Base-by-base conservation (phyloP, 148 eudicot genomes). In the Rhododendron ovatum region DNA sequence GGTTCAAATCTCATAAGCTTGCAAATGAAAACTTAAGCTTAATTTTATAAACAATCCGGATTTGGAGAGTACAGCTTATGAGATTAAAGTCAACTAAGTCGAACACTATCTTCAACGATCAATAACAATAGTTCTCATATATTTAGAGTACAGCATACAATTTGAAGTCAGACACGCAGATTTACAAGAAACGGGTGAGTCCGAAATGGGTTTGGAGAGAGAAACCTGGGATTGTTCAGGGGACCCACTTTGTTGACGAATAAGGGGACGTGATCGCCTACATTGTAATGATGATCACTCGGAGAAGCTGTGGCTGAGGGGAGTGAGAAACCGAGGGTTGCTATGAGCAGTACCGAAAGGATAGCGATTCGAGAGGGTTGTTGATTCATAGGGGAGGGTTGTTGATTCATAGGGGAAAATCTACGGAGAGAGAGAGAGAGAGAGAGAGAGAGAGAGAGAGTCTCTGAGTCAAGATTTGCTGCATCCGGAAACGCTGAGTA, bases 141-240 rank as follows among this genome's bases (percentile, higher is more conserved):
- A 69, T 35, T 14, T 20, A 47, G 15, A n/a, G 30, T 28, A 41
- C 18, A 22, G 17, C 83, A 22, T 10, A 2, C 57, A 79, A 11
- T 18, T 39, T 35, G 20, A 83, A n/a, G 20, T 41, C 30, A 11
- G 28, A 65, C 24, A 12, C 20, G 17, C 43, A 35, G 85, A 83
- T 83, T 24, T 17, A 1, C 15, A 45, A 43, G 61, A 43, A 51
- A 24, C 15, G 43, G 8, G 28, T 24, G 63, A 86, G 76, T 77
- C n/a, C n/a, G 79, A 83, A 75, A 39, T 17, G 50, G 39, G 51
- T 37, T 20, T 85, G 65, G 59, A 41, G 50, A 33, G 84, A 63
- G 59, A 81, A 69, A 95, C 98, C 98, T 94, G 89, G 98, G 98
- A 92, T 95, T 95, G 82, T 90, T 88, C 82, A 95, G 89, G 74